Conservation (phyloP, 352 stramenopile species). For the Thalassiosira pacifica region DNA sequence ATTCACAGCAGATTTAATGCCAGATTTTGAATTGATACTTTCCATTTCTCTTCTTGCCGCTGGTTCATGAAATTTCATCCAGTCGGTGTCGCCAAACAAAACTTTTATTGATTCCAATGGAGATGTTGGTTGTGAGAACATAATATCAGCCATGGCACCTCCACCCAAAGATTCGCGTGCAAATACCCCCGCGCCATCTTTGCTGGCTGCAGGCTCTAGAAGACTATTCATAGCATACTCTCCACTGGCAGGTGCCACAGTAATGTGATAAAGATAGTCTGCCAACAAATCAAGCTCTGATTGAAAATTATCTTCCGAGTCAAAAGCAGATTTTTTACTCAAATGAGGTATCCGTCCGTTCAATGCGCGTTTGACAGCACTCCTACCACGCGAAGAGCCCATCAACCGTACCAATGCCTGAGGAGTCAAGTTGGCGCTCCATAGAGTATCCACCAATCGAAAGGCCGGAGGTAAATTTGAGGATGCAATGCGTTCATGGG, state of each 20-base stretch:
- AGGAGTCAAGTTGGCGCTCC: slow-evolving; percentile 65
- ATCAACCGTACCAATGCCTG: slow-evolving; percentile 58
- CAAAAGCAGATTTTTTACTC: background rate
- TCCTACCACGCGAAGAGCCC: slow-evolving; percentile 49
- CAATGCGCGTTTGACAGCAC: slow-evolving; percentile 41
- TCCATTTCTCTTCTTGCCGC: slow-evolving; percentile 49
- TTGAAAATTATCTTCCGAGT: background rate
- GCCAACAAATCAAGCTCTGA: slow-evolving; percentile 56
- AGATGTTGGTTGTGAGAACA: slow-evolving; percentile 2
- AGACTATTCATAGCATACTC: slow-evolving; percentile 70
- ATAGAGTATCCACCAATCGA: slow-evolving; percentile 60
- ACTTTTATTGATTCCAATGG: slow-evolving; percentile 53
- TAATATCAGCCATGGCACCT: slow-evolving; percentile 35
- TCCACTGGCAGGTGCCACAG: slow-evolving; percentile 59
- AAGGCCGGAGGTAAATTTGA: slow-evolving; percentile 49
- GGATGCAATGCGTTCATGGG: slow-evolving; percentile 21
- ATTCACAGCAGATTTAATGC: slow-evolving; percentile 45
- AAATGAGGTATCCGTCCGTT: slow-evolving; percentile 62
- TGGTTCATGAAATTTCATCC: slow-evolving; percentile 62
- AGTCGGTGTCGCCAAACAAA: slow-evolving; percentile 64
- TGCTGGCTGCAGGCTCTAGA: slow-evolving; percentile 53
- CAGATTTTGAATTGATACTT: slow-evolving; percentile 37
- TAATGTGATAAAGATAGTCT: slow-evolving; percentile 69
- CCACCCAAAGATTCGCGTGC: slow-evolving; percentile 55
- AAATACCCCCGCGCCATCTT: slow-evolving; percentile 53